Percentiles rank a stretch among this genome's conserved stretches.
phyloP scores from a whole-genome alignment of 495 filamentous ascomycete species.

The Jackrogersella minutella region DNA sequence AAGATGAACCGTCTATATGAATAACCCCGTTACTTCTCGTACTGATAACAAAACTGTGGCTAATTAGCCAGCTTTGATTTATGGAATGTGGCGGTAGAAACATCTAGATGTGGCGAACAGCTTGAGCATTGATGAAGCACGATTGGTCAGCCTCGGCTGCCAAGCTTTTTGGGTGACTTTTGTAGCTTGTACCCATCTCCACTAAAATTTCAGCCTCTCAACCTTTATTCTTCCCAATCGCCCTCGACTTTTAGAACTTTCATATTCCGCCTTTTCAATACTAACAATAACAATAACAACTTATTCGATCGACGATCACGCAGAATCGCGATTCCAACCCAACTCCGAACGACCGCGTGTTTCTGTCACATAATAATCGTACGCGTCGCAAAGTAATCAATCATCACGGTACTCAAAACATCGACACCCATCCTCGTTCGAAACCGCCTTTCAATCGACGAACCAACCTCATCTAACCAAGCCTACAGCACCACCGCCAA shows the following conservation, averaged over 20 bases:
- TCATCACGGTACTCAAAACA: neutral
- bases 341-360: neutral
- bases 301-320: neutral
- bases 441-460: neutral
- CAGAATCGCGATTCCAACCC: neutral
- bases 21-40: neutral
- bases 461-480: too few relatives aligned
- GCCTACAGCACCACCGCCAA: slow-evolving; percentile 21
- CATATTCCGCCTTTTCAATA: slow-evolving; percentile 10
- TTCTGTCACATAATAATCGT: neutral
- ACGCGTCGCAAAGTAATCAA: neutral
- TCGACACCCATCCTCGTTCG: neutral
- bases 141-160: slow-evolving; percentile 28
- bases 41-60: slow-evolving; percentile 5
- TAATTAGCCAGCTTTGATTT: neutral
- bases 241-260: slow-evolving; percentile 4
- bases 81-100: slow-evolving; percentile 26
- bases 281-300: slow-evolving; percentile 2
- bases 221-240: slow-evolving; percentile 21
- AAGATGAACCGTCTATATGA: neutral
- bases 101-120: slow-evolving; percentile 33
- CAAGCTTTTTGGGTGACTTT: neutral
- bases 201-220: slow-evolving; percentile 24
- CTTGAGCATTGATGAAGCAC: neutral
- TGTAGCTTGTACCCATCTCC: slow-evolving; percentile 3